phyloP scores from a whole-genome alignment of 2,329 filamentous ascomycete genomes.

The Akanthomyces dipterigenus region DNA sequence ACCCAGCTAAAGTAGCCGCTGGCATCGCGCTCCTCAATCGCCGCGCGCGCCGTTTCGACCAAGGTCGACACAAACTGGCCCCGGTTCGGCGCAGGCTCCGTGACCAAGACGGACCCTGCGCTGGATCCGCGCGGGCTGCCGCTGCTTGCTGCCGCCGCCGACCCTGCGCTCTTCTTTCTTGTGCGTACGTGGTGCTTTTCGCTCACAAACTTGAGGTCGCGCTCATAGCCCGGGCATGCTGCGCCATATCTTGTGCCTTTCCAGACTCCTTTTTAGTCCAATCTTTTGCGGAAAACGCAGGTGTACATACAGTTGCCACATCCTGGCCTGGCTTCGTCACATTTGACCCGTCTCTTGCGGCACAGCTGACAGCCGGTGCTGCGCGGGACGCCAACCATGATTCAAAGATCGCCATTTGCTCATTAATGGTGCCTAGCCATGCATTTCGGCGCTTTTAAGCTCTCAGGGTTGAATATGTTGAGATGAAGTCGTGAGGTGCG shows the following conservation, averaged over 20 bases:
- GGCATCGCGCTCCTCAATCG: constrained; percentile 16
- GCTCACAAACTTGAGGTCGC: constrained; percentile 31
- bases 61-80: constrained; percentile 27
- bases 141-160: neutral
- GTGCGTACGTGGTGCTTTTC: constrained; percentile 32
- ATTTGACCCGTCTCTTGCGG: constrained; percentile 36
- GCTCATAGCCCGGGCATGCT: constrained; percentile 33
- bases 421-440: neutral
- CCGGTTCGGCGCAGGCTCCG: constrained; percentile 18
- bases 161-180: neutral
- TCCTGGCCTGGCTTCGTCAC: constrained; percentile 36
- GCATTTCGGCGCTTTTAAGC: neutral
- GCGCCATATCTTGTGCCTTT: constrained; percentile 26
- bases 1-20: constrained; percentile 22
- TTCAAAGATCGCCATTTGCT: neutral
- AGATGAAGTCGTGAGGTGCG: neutral
- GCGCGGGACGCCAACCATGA: constrained; percentile 18
- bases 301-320: constrained; percentile 29
- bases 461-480: neutral
- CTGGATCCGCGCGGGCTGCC: constrained; percentile 11
- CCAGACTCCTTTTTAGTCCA: neutral
- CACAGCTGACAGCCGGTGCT: constrained; percentile 30
- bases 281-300: neutral
- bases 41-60: constrained; percentile 19
- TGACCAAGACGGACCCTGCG: constrained; percentile 13